These are phyloP conservation scores for Tylopilus plumbeoviolaceoides DNA, from an alignment of 768 basidiomycete species.

Conservation along the genomic window DNA sequence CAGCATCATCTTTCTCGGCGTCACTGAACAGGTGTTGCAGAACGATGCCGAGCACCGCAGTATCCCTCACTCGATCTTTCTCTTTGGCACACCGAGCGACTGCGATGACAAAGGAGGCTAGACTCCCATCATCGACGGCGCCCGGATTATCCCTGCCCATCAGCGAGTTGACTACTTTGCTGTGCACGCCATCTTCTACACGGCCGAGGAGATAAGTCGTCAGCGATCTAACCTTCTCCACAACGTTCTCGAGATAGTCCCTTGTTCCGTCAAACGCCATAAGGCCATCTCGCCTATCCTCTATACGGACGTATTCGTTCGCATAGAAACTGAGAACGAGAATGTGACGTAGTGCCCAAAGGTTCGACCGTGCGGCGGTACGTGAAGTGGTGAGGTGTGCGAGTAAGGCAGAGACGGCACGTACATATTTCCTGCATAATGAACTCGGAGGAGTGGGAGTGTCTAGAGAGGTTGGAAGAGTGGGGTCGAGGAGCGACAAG, in stretches of 20 bases:
- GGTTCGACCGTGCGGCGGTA: conserved; percentile 49
- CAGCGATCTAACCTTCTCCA: conserved; percentile 47
- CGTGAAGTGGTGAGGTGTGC: conserved; percentile 56
- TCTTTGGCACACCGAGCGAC: conserved; percentile 30
- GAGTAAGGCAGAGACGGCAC: conserved; percentile 55
- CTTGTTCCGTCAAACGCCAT: conserved; percentile 31
- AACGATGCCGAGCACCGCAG: conserved; percentile 57
- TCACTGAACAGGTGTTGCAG: conserved; percentile 58
- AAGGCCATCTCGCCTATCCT: conserved; percentile 43
- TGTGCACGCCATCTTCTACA: conserved; percentile 50
- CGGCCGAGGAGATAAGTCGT: conserved; percentile 57
- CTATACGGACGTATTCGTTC: conserved; percentile 55
- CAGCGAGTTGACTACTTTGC: conserved; percentile 35
- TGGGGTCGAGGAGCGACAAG: conserved; percentile 55
- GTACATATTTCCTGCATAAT: conserved; percentile 46
- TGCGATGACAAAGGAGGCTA: conserved; percentile 30
- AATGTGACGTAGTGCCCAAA: conserved; percentile 70
- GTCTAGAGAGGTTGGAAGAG: conserved; percentile 45
- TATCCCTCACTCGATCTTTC: conserved; percentile 48
- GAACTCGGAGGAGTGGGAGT: conserved; percentile 12
- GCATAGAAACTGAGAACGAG: conserved; percentile 60
- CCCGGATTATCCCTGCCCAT: conserved; percentile 25
- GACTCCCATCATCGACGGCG: conserved; percentile 13
- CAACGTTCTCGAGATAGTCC: conserved; percentile 34
- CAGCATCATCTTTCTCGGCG: conserved; percentile 60